Conservation (phyloP, 768 basidiomycete genomes). For the Hygrophorus russula region DNA sequence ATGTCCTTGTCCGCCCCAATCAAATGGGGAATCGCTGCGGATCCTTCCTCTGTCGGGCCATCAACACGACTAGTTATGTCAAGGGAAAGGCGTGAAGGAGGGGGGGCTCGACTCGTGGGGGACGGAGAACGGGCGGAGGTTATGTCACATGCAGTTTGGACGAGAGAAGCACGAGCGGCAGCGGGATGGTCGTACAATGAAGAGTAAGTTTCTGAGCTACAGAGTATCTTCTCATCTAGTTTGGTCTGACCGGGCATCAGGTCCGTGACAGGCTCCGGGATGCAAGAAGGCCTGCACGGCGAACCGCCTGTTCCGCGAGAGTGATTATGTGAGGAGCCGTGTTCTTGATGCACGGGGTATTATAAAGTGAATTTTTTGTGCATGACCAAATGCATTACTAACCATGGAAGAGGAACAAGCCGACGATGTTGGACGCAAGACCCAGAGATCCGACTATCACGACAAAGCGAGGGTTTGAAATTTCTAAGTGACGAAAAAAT, state of each 20-base stretch:
- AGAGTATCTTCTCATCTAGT: neutral
- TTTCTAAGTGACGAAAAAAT: conserved; percentile 37
- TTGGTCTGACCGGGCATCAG: neutral
- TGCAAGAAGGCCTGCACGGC: conserved; percentile 26
- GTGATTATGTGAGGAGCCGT: conserved; percentile 40
- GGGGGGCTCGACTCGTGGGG: conserved; percentile 9
- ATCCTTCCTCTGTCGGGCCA: too few relatives aligned
- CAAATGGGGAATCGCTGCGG: too few relatives aligned
- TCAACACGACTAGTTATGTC: too few relatives aligned
- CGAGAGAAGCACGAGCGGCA: conserved; percentile 61
- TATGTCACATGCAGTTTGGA: conserved; percentile 79
- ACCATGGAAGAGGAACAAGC: conserved; percentile 94
- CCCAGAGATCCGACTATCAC: conserved; percentile 87
- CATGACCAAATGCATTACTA: conserved; percentile 12
- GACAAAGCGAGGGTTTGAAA: conserved; percentile 79
- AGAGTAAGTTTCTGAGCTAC: conserved; percentile 32
- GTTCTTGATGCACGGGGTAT: conserved; percentile 32
- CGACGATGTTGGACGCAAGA: conserved; percentile 83
- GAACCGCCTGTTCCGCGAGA: conserved; percentile 17
- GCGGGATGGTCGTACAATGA: conserved; percentile 68
- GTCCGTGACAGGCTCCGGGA: conserved; percentile 9
- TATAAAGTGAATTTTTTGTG: conserved; percentile 3
- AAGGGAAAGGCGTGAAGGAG: neutral
- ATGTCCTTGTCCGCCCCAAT: too few relatives aligned
- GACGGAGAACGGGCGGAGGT: conserved; percentile 35